phyloP scores from a whole-genome alignment of 179 eudicot genomes.

The Beta lomatogona region DNA sequence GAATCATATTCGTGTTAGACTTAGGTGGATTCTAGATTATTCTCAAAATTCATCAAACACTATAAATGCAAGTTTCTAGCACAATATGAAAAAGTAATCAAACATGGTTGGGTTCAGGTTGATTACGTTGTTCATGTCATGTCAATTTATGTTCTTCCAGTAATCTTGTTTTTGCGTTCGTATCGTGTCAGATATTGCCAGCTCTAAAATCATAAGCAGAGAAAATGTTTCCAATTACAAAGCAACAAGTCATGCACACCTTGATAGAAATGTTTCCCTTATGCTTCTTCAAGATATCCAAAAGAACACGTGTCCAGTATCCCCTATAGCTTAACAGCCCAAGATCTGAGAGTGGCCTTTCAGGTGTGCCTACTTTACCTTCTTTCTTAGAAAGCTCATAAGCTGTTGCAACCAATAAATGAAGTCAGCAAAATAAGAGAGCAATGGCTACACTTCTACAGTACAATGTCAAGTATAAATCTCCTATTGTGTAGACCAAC shows the following conservation, averaged over 20 bases:
- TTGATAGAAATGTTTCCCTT: conserved; percentile 96
- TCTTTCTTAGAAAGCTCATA: conserved; percentile 98
- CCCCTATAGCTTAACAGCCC: conserved; percentile 93
- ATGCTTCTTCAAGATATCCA: conserved; percentile 92
- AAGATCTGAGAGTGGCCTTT: conserved; percentile 95
- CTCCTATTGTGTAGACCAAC: neutral
- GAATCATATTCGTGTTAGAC: no score
- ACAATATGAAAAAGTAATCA: no score
- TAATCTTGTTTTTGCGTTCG: no score
- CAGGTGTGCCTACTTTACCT: conserved; percentile 95
- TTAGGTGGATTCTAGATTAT: no score
- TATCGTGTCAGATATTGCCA: neutral
- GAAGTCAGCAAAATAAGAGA: neutral
- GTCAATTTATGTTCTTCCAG: neutral
- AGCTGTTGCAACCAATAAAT: conserved; percentile 48
- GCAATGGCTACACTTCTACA: neutral
- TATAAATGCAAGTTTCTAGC: no score
- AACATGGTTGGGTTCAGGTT: no score
- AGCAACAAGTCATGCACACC: conserved; percentile 42
- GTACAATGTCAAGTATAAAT: neutral
- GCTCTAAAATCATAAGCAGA: neutral
- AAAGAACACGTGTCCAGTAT: conserved; percentile 96
- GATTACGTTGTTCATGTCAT: no score
- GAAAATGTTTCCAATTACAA: neutral
- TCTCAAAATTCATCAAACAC: no score